Conservation (phyloP, 108 stramenopile species). For the Stephanodiscus triporus region DNA sequence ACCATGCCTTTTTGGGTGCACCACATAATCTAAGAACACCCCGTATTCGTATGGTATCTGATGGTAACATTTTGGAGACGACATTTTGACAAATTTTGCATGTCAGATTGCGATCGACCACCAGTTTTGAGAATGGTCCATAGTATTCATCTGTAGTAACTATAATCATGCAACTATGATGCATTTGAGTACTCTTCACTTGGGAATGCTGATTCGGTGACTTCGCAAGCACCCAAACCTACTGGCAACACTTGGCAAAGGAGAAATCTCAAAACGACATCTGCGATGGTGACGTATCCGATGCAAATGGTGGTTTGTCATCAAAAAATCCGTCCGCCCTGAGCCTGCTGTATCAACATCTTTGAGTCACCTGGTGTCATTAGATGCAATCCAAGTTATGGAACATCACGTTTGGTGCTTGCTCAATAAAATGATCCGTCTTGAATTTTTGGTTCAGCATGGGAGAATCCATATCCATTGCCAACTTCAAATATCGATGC, state of each 20-base stretch:
- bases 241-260: conserved; percentile 19
- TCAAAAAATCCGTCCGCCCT: conserved; percentile 11
- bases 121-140: too few relatives aligned
- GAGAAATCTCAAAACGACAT: background rate
- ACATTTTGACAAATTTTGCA: too few relatives aligned
- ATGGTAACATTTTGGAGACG: too few relatives aligned
- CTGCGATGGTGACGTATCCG: conserved; percentile 20
- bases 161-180: conserved; percentile 34
- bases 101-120: too few relatives aligned
- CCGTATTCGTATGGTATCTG: too few relatives aligned
- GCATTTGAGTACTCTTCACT: conserved; percentile 21
- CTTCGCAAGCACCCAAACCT: conserved; percentile 21
- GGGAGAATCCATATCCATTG: too few relatives aligned
- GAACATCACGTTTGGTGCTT: conserved; percentile 38
- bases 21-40: too few relatives aligned
- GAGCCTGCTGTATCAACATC: conserved; percentile 7
- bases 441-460: too few relatives aligned
- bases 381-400: conserved; percentile 30
- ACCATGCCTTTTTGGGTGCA: too few relatives aligned
- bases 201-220: conserved; percentile 17
- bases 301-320: background rate
- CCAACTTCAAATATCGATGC: too few relatives aligned
- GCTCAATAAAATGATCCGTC: conserved; percentile 41
- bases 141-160: too few relatives aligned
- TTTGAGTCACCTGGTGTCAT: background rate